Evolutionary conservation across 371 early-diverging fungal species (phyloP).

Genomic region (Fennellomyces sp.): DNA sequence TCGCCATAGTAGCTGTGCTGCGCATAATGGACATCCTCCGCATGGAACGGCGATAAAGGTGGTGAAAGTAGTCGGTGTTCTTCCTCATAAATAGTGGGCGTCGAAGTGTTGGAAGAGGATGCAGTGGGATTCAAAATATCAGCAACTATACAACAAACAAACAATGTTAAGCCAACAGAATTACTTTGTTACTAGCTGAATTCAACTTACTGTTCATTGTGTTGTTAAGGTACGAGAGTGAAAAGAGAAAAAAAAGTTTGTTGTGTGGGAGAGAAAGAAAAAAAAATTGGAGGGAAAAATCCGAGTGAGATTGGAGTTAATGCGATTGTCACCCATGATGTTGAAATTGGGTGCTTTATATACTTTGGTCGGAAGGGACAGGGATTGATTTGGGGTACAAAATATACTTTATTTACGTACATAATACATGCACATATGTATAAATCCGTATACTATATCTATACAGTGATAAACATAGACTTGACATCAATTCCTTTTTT

Average conservation of each 20-base stretch:
- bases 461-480: background rate
- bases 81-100: background rate
- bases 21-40: background rate
- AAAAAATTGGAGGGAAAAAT: background rate
- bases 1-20: background rate
- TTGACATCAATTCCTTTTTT: slow-evolving; percentile 10
- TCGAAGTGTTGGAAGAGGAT: background rate
- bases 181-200: background rate
- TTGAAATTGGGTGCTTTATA: background rate
- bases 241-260: background rate
- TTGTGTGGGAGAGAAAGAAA: background rate
- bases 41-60: background rate
- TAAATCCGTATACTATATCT: background rate
- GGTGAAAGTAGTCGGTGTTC: background rate
- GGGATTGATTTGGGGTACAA: slow-evolving; percentile 5
- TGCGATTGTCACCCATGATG: background rate
- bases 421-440: slow-evolving; percentile 7
- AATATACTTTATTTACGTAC: slow-evolving; percentile 9
- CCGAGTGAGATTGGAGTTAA: background rate
- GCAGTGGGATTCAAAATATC: slow-evolving; percentile 14
- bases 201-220: slow-evolving; percentile 14
- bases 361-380: slow-evolving; percentile 7
- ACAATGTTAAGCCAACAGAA: too few relatives aligned
- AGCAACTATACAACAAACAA: slow-evolving; percentile 3
- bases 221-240: background rate